phyloP scores from a whole-genome alignment of 2,329 filamentous ascomycete species.

The Zasmidium citrigriseum region DNA sequence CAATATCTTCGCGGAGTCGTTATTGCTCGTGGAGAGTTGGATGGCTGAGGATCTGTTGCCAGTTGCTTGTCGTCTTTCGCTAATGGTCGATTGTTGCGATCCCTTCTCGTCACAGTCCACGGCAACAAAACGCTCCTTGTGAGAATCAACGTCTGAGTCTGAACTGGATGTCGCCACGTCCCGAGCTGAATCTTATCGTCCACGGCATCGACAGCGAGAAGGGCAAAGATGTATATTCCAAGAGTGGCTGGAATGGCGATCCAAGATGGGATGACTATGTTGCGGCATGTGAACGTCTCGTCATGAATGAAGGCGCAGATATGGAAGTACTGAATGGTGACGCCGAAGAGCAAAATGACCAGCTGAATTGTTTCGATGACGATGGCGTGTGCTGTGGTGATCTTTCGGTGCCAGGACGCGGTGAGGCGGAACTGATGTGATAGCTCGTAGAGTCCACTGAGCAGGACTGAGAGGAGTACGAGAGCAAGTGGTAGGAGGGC shows the following conservation, averaged over 20 bases:
- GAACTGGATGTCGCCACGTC: slow-evolving; percentile 14
- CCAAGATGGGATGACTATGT: neutral
- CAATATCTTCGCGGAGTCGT: neutral
- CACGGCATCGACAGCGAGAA: slow-evolving; percentile 14
- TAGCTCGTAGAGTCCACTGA: slow-evolving; percentile 13
- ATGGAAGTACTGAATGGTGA: neutral
- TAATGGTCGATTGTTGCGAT: neutral
- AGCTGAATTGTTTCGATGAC: slow-evolving; percentile 16
- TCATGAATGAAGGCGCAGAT: neutral
- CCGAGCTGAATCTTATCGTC: slow-evolving; percentile 17
- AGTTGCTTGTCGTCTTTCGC: neutral
- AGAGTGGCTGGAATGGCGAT: neutral
- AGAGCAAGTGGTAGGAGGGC: neutral
- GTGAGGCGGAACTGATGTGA: neutral
- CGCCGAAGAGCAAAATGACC: neutral
- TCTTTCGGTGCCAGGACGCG: neutral
- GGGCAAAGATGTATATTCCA: neutral
- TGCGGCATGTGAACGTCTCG: neutral
- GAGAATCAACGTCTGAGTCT: slow-evolving; percentile 15
- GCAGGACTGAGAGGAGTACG: slow-evolving; percentile 2
- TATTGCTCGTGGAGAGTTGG: neutral
- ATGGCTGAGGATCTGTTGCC: too few species aligned
- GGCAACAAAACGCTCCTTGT: slow-evolving; percentile 15
- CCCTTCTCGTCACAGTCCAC: slow-evolving; percentile 1
- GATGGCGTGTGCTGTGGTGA: slow-evolving; percentile 13